Base-by-base conservation (phyloP, 441 rosid genomes). In the Populus trichocarpa region DNA sequence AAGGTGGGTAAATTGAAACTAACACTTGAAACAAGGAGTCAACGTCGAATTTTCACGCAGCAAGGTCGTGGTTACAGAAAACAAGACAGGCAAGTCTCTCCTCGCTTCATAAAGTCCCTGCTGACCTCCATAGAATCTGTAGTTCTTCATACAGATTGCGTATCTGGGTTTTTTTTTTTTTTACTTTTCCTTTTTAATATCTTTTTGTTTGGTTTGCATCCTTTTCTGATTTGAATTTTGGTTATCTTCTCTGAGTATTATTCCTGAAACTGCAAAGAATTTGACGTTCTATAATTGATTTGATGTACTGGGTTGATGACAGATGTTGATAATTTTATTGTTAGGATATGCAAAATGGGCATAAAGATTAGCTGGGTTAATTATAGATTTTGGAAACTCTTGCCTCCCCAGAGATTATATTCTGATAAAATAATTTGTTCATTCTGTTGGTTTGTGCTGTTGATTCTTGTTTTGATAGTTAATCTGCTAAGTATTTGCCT, bases 401-500 rank as follows among this genome's bases (percentile, higher is more conserved):
- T 53, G n/a, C 61, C 18, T 53, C 7, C 61, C 61, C 6, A 53
- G 61, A 53, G n/a, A 53, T 35, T 16, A 0, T 38, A 38, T 28
- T 14, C 13, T 26, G 75, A 6, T 42, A 71, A 26, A 35, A 8
- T 6, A 50, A 20, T 40, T 33, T 6, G 23, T 53, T 53, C n/a
- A 18, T 33, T 59, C n/a, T 33, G 25, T 5, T 59, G 40, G 23
- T 73, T 73, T 36, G 75, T 23, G 12, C 67, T 32, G 66, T 67
- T 42, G 22, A 22, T 46, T 46, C 66, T 32, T 75, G 10, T 69
- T 22, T 2, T 5, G 26, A 57, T 16, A 4, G 33, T 59, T 57
- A 22, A 32, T 67, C 40, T 81, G 28, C 70, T 59, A 36, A 13
- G 70, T 42, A 10, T 65, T 73, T 74, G 33, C 69, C 38, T 26